Conservation (phyloP, 2,329 filamentous ascomycete genomes). For the Fusarium luffae region DNA sequence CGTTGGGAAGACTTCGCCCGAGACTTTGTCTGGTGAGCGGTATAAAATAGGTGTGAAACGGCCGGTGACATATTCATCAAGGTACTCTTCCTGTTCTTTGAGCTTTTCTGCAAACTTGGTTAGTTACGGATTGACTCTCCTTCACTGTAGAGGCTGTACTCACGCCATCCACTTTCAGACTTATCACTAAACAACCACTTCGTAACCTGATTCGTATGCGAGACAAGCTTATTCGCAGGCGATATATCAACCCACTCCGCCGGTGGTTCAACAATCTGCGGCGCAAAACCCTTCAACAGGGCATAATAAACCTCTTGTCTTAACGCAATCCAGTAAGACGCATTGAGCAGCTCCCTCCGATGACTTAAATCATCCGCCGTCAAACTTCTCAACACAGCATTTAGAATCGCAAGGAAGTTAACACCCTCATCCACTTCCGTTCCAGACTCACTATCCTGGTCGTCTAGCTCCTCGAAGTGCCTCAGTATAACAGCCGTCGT, state of each 20-base stretch:
- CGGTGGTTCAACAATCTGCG: conserved; percentile 36
- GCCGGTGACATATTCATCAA: neutral
- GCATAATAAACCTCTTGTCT: conserved; percentile 40
- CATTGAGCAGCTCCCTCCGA: conserved; percentile 14
- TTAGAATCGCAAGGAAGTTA: conserved; percentile 33
- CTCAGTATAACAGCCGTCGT: conserved; percentile 32
- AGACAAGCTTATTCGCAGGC: conserved; percentile 33
- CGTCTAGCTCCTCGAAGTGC: conserved; percentile 38
- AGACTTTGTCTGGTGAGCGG: conserved; percentile 4
- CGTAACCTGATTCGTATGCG: conserved; percentile 34
- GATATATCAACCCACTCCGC: conserved; percentile 38
- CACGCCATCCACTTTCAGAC: conserved; percentile 35
- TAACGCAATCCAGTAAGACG: conserved; percentile 39
- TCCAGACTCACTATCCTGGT: conserved; percentile 10
- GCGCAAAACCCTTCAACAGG: conserved; percentile 17
- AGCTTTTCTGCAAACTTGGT: neutral
- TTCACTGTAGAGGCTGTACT: neutral
- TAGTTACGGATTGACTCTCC: too few species aligned
- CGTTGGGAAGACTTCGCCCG: conserved; percentile 34
- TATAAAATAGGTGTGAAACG: conserved; percentile 26
- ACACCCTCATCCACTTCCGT: conserved; percentile 1
- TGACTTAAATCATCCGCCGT: conserved; percentile 28
- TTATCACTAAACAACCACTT: conserved; percentile 35
- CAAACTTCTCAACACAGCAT: conserved; percentile 32
- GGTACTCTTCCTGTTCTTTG: conserved; percentile 35